Conservation (phyloP, 345 rosid species). For the Capsella bursapastoris region DNA sequence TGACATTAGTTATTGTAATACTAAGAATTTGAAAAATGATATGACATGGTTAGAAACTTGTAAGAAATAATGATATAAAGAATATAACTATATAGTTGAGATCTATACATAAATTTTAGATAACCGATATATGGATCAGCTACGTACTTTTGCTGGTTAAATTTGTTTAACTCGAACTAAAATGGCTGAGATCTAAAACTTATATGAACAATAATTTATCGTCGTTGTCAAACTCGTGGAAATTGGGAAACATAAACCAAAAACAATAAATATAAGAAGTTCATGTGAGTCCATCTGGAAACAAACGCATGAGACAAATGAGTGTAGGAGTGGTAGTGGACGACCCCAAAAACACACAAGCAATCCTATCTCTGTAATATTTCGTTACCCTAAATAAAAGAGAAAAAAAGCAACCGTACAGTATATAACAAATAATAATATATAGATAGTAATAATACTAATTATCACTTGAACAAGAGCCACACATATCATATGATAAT, state of each 20-base stretch:
- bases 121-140: background rate
- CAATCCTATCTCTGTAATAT: constrained; percentile 14
- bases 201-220: background rate
- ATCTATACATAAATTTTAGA: background rate
- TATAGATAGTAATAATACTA: too few relatives aligned
- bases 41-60: background rate
- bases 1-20: background rate
- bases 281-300: constrained; percentile 33
- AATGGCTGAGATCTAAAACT: background rate
- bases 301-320: constrained; percentile 36
- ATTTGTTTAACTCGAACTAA: background rate
- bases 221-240: background rate
- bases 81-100: background rate
- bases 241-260: background rate
- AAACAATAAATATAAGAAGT: constrained; percentile 23
- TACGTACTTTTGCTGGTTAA: background rate
- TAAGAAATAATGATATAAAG: background rate
- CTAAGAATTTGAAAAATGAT: background rate
- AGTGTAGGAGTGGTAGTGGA: constrained; percentile 32
- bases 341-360: constrained; percentile 24
- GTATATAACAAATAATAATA: background rate
- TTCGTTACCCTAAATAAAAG: constrained; percentile 1
- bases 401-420: constrained; percentile 3
- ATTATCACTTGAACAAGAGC: too few relatives aligned
- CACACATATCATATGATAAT: too few relatives aligned